A percentile compares a stretch with the other conserved stretches of the same genome.
Evolutionary conservation across 495 filamentous ascomycete species (phyloP).

Genomic region (Aspergillus avenaceus): DNA sequence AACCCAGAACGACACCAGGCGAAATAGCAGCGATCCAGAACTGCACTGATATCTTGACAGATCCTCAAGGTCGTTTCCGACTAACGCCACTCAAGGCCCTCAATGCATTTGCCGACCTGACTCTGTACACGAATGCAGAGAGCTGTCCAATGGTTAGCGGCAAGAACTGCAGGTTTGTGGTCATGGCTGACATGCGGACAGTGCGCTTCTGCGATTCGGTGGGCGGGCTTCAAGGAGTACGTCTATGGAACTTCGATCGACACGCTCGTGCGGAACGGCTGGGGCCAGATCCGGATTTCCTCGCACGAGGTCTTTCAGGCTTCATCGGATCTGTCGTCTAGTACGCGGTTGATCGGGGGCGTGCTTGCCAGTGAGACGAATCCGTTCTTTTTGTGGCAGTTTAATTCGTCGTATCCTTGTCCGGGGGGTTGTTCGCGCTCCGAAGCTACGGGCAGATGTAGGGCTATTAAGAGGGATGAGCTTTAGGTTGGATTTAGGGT

Average conservation of each 20-base stretch:
- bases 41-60: conserved; percentile 45
- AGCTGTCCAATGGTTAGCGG: conserved; percentile 48
- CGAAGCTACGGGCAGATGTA: background rate
- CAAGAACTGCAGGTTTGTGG: no score
- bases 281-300: conserved; percentile 46
- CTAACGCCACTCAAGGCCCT: conserved; percentile 32
- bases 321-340: conserved; percentile 30
- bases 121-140: conserved; percentile 54
- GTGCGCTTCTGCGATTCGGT: conserved; percentile 54
- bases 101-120: conserved; percentile 40
- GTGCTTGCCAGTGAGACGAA: conserved; percentile 51
- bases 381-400: conserved; percentile 50
- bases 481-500: background rate
- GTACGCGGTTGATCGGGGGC: conserved; percentile 31
- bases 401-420: conserved; percentile 35
- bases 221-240: conserved; percentile 51
- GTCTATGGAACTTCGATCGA: conserved; percentile 50
- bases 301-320: conserved; percentile 42
- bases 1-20: conserved; percentile 19
- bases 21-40: conserved; percentile 52
- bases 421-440: conserved; percentile 36
- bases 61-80: conserved; percentile 37
- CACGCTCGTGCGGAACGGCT: conserved; percentile 33
- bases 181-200: conserved; percentile 1
- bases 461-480: background rate